phyloP scores from a whole-genome alignment of 257 asterid species.

The Nicotiana obtusifolia region DNA sequence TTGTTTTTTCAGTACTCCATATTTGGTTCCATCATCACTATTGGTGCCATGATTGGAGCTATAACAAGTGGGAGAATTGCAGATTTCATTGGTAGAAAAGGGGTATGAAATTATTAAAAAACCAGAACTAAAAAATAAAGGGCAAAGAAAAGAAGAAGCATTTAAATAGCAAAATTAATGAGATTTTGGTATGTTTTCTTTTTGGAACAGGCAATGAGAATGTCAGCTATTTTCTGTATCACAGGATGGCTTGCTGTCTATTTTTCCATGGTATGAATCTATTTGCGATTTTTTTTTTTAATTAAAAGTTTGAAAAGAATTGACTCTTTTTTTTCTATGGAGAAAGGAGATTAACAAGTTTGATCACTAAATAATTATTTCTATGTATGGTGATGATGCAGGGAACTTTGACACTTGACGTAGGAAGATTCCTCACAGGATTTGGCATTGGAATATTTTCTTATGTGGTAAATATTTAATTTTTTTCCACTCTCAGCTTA shows the following conservation, averaged over 20 bases:
- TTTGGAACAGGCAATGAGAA: constrained; percentile 60
- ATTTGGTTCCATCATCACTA: constrained; percentile 79
- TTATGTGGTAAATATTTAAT: constrained; percentile 47
- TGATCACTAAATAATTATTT: background rate
- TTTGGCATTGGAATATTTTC: constrained; percentile 80
- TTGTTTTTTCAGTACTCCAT: constrained; percentile 41
- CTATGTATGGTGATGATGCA: constrained; percentile 16
- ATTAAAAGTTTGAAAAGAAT: background rate
- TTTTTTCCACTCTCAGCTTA: background rate
- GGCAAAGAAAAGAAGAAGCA: background rate
- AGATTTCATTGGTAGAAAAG: constrained; percentile 68
- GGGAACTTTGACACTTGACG: constrained; percentile 58
- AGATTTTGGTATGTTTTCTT: background rate
- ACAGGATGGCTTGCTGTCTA: constrained; percentile 71
- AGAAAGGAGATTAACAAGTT: background rate
- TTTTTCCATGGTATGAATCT: constrained; percentile 40
- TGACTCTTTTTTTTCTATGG: background rate
- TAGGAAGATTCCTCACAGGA: constrained; percentile 79
- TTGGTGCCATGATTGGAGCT: constrained; percentile 92
- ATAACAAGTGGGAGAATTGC: constrained; percentile 67
- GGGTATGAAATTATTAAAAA: constrained; percentile 34
- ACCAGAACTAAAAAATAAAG: background rate
- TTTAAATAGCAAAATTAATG: background rate
- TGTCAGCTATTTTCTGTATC: constrained; percentile 64
- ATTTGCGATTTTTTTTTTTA: background rate